These are phyloP conservation scores for Mortierella polycephala DNA, from an alignment of 371 early-diverging fungal species.

Conservation along the genomic window DNA sequence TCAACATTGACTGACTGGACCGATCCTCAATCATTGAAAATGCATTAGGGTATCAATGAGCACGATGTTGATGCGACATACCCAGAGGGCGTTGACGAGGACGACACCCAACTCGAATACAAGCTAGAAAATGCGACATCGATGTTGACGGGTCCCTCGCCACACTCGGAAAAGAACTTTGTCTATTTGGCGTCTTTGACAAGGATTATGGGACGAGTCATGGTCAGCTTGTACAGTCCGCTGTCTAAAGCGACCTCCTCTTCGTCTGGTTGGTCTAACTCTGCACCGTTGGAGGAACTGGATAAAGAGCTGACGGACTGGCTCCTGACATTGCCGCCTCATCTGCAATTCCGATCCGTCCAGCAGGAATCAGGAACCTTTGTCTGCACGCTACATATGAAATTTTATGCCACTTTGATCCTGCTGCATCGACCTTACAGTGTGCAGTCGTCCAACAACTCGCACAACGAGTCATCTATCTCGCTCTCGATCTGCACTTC, in stretches of 20 bases:
- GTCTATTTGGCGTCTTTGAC: conserved; percentile 28
- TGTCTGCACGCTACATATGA: conserved; percentile 59
- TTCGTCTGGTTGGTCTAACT: conserved; percentile 13
- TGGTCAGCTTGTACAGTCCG: conserved; percentile 33
- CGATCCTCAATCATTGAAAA: not conserved
- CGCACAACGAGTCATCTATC: conserved; percentile 19
- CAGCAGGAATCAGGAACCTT: conserved; percentile 38
- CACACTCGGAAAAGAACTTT: conserved; percentile 34
- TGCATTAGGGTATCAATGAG: conserved; percentile 36
- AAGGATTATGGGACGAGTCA: conserved; percentile 33
- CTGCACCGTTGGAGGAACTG: conserved; percentile 26
- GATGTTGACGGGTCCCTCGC: conserved; percentile 15
- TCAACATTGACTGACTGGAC: too few species aligned
- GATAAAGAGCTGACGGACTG: conserved; percentile 35
- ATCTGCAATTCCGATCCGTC: conserved; percentile 31
- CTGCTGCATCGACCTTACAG: conserved; percentile 68
- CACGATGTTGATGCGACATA: conserved; percentile 40
- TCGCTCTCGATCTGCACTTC: conserved; percentile 64
- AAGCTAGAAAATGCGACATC: conserved; percentile 13
- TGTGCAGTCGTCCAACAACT: conserved; percentile 13
- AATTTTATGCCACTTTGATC: conserved; percentile 61
- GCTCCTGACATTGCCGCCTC: conserved; percentile 34
- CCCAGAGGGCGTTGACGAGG: conserved; percentile 36
- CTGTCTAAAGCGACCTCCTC: conserved; percentile 14
- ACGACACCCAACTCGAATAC: conserved; percentile 27